phyloP scores from a whole-genome alignment of 331 rosid species.

The Quercus tomentella region DNA sequence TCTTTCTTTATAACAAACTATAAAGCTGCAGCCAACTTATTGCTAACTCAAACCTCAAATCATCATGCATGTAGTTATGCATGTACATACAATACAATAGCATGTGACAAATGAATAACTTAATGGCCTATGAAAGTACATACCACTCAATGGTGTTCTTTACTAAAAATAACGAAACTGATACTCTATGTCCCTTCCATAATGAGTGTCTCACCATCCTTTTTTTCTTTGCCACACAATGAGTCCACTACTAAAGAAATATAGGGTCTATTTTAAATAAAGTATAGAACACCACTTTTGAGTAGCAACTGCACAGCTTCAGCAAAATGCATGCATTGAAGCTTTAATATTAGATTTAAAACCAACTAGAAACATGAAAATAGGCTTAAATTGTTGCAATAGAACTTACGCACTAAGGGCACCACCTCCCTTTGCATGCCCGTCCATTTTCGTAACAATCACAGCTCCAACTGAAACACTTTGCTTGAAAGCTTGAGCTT shows the following conservation, averaged over 20 bases:
- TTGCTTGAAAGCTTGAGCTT: conserved; percentile 76
- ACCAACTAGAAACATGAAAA: neutral
- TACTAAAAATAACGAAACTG: neutral
- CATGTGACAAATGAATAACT: too few relatives aligned
- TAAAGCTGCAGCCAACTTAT: neutral
- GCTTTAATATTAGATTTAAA: neutral
- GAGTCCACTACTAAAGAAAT: neutral
- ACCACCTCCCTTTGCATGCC: conserved; percentile 92
- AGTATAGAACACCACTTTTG: neutral
- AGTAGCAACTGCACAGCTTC: neutral
- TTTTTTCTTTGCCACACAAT: neutral
- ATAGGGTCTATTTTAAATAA: neutral
- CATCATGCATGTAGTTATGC: neutral
- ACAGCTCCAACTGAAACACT: conserved; percentile 86
- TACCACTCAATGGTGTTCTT: neutral
- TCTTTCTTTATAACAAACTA: too few relatives aligned
- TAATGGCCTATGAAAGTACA: neutral
- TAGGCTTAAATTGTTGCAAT: neutral
- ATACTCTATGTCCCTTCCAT: neutral
- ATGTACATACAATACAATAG: too few relatives aligned
- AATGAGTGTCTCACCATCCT: neutral
- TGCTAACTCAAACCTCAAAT: neutral
- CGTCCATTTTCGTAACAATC: conserved; percentile 81
- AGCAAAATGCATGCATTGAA: neutral
- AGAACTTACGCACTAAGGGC: conserved; percentile 82